A percentile compares a stretch with the other conserved stretches of the same genome.
phyloP scores from a whole-genome alignment of 2,329 filamentous ascomycete genomes.

The Colletotrichum viniferum region DNA sequence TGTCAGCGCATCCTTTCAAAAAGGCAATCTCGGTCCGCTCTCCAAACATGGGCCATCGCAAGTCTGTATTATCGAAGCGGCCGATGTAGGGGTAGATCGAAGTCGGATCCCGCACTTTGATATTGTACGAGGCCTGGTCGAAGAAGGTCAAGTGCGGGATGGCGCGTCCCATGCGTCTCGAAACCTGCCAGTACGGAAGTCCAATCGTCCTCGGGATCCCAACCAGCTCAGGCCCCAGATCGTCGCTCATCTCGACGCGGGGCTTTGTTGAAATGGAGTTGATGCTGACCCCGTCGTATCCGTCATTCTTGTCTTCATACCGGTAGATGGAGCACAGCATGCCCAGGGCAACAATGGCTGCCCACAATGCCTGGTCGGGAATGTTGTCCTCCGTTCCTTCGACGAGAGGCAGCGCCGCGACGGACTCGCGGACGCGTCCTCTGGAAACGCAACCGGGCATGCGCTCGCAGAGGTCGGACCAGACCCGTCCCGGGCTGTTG shows the following conservation, averaged over 20 bases:
- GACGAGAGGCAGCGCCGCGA: conserved; percentile 52
- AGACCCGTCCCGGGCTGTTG: conserved; percentile 55
- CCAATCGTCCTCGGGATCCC: conserved; percentile 54
- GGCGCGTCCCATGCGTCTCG: conserved; percentile 54
- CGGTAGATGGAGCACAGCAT: conserved; percentile 59
- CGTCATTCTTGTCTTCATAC: conserved; percentile 57
- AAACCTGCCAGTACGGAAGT: conserved; percentile 55
- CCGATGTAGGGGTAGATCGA: conserved; percentile 55
- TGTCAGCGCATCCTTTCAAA: conserved; percentile 53
- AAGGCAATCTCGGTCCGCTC: conserved; percentile 57
- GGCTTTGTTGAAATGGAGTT: conserved; percentile 36
- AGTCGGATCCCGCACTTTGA: conserved; percentile 52
- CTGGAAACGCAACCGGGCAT: conserved; percentile 57
- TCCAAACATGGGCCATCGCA: conserved; percentile 59
- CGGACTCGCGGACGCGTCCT: conserved; percentile 54
- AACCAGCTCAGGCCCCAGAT: conserved; percentile 52
- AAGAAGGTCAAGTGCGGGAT: conserved; percentile 57
- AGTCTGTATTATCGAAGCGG: conserved; percentile 57
- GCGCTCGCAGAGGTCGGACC: conserved; percentile 57
- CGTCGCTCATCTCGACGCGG: conserved; percentile 50
- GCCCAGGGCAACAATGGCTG: conserved; percentile 54
- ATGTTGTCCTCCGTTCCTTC: conserved; percentile 54
- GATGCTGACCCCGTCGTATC: conserved; percentile 51
- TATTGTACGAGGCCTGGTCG: conserved; percentile 58
- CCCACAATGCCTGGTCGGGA: conserved; percentile 57